A percentile compares a stretch with the other conserved stretches of the same genome.
Evolutionary conservation across 2,329 filamentous ascomycete genomes (phyloP).

Genomic region (Niveomyces coronatus): DNA sequence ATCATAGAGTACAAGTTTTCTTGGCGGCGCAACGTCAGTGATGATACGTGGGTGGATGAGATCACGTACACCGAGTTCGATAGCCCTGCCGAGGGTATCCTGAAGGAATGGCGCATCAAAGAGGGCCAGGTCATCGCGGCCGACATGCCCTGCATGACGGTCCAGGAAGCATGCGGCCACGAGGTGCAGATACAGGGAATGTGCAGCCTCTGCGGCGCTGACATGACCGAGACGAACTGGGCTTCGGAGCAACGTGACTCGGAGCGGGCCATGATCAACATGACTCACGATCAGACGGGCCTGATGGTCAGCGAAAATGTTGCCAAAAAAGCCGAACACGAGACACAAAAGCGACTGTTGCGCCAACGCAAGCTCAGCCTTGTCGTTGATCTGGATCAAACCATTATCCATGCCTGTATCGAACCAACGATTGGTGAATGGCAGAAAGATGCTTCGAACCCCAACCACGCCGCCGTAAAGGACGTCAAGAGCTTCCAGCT

Average conservation of each 20-base stretch:
- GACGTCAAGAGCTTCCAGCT: conserved; percentile 85
- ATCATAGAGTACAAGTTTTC: conserved; percentile 84
- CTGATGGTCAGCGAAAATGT: conserved; percentile 77
- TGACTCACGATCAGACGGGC: conserved; percentile 83
- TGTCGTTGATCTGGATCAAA: conserved; percentile 95
- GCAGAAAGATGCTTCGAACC: conserved; percentile 79
- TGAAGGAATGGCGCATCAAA: conserved; percentile 66
- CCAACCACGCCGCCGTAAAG: conserved; percentile 84
- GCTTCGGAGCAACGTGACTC: conserved; percentile 70
- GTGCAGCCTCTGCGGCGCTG: conserved; percentile 85
- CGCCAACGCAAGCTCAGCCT: conserved; percentile 76
- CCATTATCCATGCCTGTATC: conserved; percentile 95
- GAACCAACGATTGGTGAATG: conserved; percentile 94
- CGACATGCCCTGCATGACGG: conserved; percentile 54
- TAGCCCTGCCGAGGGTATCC: conserved; percentile 69
- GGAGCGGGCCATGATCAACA: conserved; percentile 83
- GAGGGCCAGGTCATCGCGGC: conserved; percentile 53
- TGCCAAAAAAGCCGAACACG: conserved; percentile 72
- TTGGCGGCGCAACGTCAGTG: conserved; percentile 66
- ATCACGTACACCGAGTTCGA: conserved; percentile 70
- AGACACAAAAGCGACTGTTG: conserved; percentile 74
- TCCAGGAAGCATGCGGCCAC: conserved; percentile 87
- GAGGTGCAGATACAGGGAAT: conserved; percentile 85
- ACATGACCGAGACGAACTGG: conserved; percentile 88
- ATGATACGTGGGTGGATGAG: conserved; percentile 48